phyloP scores from a whole-genome alignment of 1,139 yeast species.

The Yamadazyma buinensis region DNA sequence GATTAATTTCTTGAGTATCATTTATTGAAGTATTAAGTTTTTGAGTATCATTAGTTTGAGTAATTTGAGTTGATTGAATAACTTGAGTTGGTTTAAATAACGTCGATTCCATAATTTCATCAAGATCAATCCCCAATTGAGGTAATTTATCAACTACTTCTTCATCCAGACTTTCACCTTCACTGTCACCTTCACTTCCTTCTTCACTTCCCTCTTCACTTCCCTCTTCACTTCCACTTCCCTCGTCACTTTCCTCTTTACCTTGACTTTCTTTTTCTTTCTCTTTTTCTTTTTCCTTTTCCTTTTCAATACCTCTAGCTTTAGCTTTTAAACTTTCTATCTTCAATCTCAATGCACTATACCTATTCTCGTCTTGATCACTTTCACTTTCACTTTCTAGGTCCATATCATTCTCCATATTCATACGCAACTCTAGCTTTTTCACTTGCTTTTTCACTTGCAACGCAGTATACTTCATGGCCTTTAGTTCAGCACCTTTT shows the following conservation, averaged over 20 bases:
- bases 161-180: neutral
- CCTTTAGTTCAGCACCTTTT: too few relatives aligned
- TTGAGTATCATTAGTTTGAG: conserved; percentile 1
- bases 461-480: too few relatives aligned
- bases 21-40: neutral
- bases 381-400: too few relatives aligned
- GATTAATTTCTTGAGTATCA: neutral
- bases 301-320: too few relatives aligned
- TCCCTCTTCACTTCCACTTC: neutral
- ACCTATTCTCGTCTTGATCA: too few relatives aligned
- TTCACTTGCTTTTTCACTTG: too few relatives aligned
- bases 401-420: too few relatives aligned
- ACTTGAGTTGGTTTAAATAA: conserved; percentile 1
- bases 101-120: conserved; percentile 15
- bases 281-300: too few relatives aligned
- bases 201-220: neutral
- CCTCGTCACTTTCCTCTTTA: neutral
- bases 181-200: conserved; percentile 1
- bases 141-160: conserved; percentile 16
- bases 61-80: neutral
- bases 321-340: too few relatives aligned
- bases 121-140: conserved; percentile 27
- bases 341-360: too few relatives aligned
- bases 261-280: neutral
- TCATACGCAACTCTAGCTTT: too few relatives aligned